Evolutionary conservation across 1,139 yeast genomes (phyloP), one percentile per base, ranked within the genome.

Genomic region (Suhomyces ambrosiae): DNA sequence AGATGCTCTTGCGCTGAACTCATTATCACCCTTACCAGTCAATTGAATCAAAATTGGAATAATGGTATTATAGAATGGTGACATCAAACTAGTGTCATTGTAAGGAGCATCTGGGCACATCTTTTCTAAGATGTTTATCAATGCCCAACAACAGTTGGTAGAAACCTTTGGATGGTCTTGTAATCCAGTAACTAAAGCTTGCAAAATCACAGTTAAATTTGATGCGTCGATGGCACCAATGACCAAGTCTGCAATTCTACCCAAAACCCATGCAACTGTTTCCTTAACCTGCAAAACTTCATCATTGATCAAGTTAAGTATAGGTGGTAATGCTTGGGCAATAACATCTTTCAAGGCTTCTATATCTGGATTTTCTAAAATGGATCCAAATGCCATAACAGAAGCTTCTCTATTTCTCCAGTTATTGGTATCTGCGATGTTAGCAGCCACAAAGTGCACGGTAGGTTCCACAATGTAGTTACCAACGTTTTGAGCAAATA

Each of bases 371-470:
- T 98, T 98, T 51, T 90, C 97, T 52, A 92, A 73, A 44, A 92
- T 88, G 7, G 97, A 89, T 25, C 98, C 98, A 61, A 92, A 92
- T 0, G 98, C 97, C 98, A 92, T 92, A 6, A 92, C 97, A 1
- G 97, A 95, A 16, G 98, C 97, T 66, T 92, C 98, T 54, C 96
- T 82, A 41, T 79, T 68, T 63, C 95, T 80, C 98, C 98, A 92
- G 41, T 54, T 53, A 11, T 56, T 61, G 10, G 50, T 35, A 48
- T 78, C 74, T 7, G 64, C 62, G 39, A 92, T 76, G 56, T 87
- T 86, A 30, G 77, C 73, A 49, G 84, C 90, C 24, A 92, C 96
- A 67, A 89, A 92, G 40, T 74, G 75, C 46, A 92, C 68, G 4
- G 95, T 87, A 32, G 95, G 92, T 45, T 81, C 85, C 30, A 90